phyloP scores from a whole-genome alignment of 2,329 filamentous ascomycete species.

The Drechslerella coelobrocha region DNA sequence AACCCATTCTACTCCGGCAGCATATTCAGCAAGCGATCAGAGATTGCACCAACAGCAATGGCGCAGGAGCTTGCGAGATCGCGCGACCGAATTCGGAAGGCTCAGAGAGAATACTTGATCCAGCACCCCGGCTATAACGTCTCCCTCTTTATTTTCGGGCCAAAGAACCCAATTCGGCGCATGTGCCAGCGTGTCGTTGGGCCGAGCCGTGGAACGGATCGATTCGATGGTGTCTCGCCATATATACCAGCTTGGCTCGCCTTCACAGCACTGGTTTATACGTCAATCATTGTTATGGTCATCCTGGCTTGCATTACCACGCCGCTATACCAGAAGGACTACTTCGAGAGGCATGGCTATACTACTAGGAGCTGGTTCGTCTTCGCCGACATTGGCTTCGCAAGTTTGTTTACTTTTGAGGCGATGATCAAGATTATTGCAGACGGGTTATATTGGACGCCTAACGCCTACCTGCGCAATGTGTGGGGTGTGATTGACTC shows the following conservation, averaged over 20 bases:
- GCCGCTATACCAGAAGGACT: conserved; percentile 88
- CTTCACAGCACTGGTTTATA: conserved; percentile 93
- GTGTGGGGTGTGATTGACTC: conserved; percentile 97
- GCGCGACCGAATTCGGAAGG: conserved; percentile 79
- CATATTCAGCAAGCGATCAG: conserved; percentile 58
- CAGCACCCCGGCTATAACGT: conserved; percentile 92
- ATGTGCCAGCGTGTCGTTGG: conserved; percentile 90
- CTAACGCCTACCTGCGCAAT: conserved; percentile 94
- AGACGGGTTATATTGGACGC: conserved; percentile 94
- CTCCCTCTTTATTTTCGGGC: conserved; percentile 83
- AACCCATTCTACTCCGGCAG: conserved; percentile 95
- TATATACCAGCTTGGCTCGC: conserved; percentile 89
- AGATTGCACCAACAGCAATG: conserved; percentile 63
- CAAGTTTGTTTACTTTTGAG: conserved; percentile 82
- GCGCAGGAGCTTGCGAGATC: conserved; percentile 88
- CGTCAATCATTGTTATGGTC: conserved; percentile 97
- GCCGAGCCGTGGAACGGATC: conserved; percentile 82
- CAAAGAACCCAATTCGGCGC: conserved; percentile 76
- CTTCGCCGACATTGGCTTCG: conserved; percentile 90
- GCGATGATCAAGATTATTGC: conserved; percentile 91
- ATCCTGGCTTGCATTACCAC: conserved; percentile 92
- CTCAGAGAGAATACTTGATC: conserved; percentile 86
- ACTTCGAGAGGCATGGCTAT: conserved; percentile 69
- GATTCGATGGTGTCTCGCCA: conserved; percentile 87
- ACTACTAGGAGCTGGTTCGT: conserved; percentile 87